Evolutionary conservation across 805 yeast species (phyloP), one percentile per base, ranked within the genome.

Genomic region (Yamadazyma sp.): DNA sequence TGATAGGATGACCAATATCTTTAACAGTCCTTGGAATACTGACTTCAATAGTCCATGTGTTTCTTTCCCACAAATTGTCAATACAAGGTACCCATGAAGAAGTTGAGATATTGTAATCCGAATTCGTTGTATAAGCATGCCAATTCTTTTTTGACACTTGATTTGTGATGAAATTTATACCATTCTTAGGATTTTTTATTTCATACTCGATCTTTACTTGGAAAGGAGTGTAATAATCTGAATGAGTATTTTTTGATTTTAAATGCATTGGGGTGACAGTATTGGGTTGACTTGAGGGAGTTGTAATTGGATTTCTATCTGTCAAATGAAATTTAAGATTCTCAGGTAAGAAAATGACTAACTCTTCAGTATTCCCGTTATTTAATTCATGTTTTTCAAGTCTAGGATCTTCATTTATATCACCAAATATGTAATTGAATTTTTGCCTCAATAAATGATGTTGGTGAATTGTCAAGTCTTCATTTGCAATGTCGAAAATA

Each of bases 71-170:
- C 21, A 88, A 57, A 29, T 82, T 85, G 45, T 93, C 97, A 5
- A 93, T 73, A 54, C 98, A 93, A 0, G 99, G 99, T 31, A 93
- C 84, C 99, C 99, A 93, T n/a, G 88, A 82, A 2, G 96, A 86
- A 0, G 98, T 85, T 11, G 93, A 77, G 3, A 83, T 71, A 12
- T 87, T 86, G 29, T 81, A 60, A 19, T 86, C 88, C 4, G 86
- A 71, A 51, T 91, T 89, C 1, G 77, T 69, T 0, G 98, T 91
- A 57, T 84, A 88, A 2, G 86, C 94, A 50, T 82, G 93, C 95
- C 96, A 87, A 30, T 63, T 22, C 39, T 69, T 55, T 43, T 69
- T 66, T 4, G 26, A 34, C 11, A 16, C 11, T 18, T 7, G n/a
- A 8, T 80, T 78, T 11, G 86, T 84, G 23, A 80, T 78, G 55